Evolutionary conservation across 139 green algal genomes (phyloP), one percentile per base, ranked within the genome.

Genomic region (Chloropicon primus): DNA sequence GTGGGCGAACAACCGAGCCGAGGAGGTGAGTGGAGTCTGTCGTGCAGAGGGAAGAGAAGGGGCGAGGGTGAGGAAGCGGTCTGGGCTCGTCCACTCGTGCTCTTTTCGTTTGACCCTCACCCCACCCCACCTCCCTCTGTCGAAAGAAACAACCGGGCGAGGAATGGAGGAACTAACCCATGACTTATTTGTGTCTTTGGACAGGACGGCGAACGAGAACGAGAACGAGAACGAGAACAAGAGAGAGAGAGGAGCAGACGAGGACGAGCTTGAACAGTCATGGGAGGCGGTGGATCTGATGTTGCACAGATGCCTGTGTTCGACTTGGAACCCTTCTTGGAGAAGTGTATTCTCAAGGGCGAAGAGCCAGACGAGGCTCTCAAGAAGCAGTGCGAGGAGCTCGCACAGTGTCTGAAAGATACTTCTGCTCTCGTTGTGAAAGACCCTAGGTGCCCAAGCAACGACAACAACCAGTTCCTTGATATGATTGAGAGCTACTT

Each of bases 401-500:
- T 93, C 21, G 84, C 88, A 0, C 1, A 71, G 0, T 89, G 83
- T 71, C 71, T 93, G 25, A 28, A 73, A 10, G 21, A 82, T 1
- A 88, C 82, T 1, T 75, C 17, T 3, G 21, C 1, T 0, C 3
- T 78, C 27, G 53, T 21, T 72, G 86, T 97, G 2, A 84, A 88
- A 1, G 92, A 97, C 80, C 90, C 88, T 0, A 85, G 93, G 0
- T 90, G 92, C 1, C 22, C 82, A 28, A 27, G 26, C 1, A 77
- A 62, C 0, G 83, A 93, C 71, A 94, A 92, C 41, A 83, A 91
- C 29, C 2, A 2, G 23, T 97, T 97, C 75, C 74, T 97, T 1
- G 84, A 93, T 79, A 84, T 91, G 76, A 87, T 97, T 87, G 93
- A 97, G 84, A 22, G 28, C 53, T 97, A 97, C 76, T 97, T 96